Conservation (phyloP, 805 yeast species). For the Yamadazyma akitaensis region DNA sequence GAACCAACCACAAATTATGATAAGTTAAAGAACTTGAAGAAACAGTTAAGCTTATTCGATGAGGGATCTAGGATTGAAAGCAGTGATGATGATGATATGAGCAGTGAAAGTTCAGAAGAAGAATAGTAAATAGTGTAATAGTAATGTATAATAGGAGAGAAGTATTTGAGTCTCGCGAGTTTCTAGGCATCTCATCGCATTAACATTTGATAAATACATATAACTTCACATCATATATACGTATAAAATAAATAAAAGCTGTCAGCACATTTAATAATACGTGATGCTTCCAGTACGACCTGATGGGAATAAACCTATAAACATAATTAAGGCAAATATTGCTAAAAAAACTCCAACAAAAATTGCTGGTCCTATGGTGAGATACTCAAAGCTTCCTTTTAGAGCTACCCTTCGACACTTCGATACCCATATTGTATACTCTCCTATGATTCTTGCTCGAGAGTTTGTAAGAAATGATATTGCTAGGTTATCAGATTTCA, state of each 20-base stretch:
- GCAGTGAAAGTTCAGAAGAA: constrained; percentile 66
- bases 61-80: constrained; percentile 23
- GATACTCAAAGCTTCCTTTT: constrained; percentile 92
- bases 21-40: constrained; percentile 64
- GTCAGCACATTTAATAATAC: not conserved
- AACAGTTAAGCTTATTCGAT: constrained; percentile 45
- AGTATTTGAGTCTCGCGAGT: not conserved
- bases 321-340: constrained; percentile 26
- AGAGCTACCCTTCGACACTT: constrained; percentile 71
- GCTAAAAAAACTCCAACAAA: constrained; percentile 32
- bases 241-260: too few species aligned
- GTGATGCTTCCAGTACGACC: not conserved
- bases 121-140: constrained; percentile 38
- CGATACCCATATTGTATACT: constrained; percentile 77
- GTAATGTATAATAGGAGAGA: constrained; percentile 7
- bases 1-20: constrained; percentile 33
- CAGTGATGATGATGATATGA: constrained; percentile 48
- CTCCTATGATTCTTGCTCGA: constrained; percentile 95
- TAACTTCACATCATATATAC: too few species aligned
- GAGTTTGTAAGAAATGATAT: constrained; percentile 83
- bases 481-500: constrained; percentile 82
- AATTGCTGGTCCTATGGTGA: constrained; percentile 88
- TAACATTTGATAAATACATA: too few species aligned
- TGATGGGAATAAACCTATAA: constrained; percentile 25
- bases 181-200: not conserved